These are phyloP conservation scores for Candida ovalis DNA, from an alignment of 805 yeast species.

Conservation along the genomic window DNA sequence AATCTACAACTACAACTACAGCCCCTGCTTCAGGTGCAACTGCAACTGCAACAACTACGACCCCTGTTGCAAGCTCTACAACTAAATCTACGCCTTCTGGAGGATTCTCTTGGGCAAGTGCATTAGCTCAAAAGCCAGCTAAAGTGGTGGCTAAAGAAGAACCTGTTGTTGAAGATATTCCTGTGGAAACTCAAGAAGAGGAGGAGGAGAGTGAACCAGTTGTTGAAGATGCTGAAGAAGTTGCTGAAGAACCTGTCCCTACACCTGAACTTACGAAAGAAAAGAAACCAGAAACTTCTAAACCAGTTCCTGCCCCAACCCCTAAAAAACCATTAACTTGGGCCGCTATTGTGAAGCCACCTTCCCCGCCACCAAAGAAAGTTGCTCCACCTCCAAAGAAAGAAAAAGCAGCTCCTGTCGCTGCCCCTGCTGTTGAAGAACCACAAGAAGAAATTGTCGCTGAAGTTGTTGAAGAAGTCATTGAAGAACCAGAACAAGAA, in stretches of 20 bases:
- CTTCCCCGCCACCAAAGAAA: constrained; percentile 11
- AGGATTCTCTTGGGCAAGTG: constrained; percentile 34
- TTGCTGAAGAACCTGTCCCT: constrained; percentile 3
- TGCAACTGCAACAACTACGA: too few relatives aligned
- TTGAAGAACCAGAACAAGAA: constrained; percentile 5
- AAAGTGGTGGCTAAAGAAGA: constrained; percentile 3
- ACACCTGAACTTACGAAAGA: constrained; percentile 3
- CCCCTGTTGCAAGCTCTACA: not conserved
- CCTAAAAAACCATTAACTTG: constrained; percentile 18
- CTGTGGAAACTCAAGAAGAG: constrained; percentile 2
- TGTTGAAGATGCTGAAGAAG: constrained; percentile 4
- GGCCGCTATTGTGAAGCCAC: constrained; percentile 25
- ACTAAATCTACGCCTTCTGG: constrained; percentile 12
- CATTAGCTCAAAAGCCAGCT: constrained; percentile 25
- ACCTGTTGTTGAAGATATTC: constrained; percentile 4
- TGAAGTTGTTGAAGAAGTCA: constrained; percentile 8
- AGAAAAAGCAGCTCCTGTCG: constrained; percentile 11
- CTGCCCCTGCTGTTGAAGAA: constrained; percentile 8
- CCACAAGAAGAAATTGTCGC: constrained; percentile 5
- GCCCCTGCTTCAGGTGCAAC: constrained; percentile 9
- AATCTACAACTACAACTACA: not conserved
- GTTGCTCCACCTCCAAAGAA: constrained; percentile 7
- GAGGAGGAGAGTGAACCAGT: constrained; percentile 1
- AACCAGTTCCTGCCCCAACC: constrained; percentile 16
- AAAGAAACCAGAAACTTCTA: constrained; percentile 3